A percentile compares a stretch with the other conserved stretches of the same genome.
Conservation (phyloP, 192 early-diverging fungal species). For the Entomortierella chlamydospora region DNA sequence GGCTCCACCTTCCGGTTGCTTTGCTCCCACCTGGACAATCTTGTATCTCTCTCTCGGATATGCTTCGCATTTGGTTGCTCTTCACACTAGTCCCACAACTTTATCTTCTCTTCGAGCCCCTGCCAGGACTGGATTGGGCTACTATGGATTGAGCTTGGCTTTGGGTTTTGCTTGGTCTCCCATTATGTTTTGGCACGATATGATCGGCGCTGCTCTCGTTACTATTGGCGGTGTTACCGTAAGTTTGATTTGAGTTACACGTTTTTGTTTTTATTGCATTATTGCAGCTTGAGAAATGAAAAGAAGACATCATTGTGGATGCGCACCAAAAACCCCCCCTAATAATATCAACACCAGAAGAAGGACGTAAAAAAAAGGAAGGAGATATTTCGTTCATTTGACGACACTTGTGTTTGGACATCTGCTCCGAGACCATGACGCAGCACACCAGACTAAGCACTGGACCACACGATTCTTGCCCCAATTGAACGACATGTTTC, state of each 20-base stretch:
- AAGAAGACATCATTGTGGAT: no score
- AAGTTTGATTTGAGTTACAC: background rate
- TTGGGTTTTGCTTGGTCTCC: constrained; percentile 46
- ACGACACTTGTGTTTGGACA: background rate
- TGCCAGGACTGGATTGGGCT: constrained; percentile 37
- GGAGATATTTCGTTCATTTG: background rate
- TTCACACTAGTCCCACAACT: constrained; percentile 42
- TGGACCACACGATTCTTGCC: background rate
- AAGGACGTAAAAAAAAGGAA: background rate
- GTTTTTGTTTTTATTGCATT: no score
- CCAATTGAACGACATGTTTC: background rate
- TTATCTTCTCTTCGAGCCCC: constrained; percentile 24
- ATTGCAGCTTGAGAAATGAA: no score
- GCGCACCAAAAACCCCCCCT: no score
- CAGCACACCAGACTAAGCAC: background rate
- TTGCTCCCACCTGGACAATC: constrained; percentile 33
- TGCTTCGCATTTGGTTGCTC: constrained; percentile 48
- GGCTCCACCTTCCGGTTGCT: constrained; percentile 29
- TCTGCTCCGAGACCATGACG: background rate
- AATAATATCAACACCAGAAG: no score
- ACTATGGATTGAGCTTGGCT: constrained; percentile 35
- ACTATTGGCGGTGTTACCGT: constrained; percentile 35
- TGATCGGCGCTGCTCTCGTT: constrained; percentile 39
- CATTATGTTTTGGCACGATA: constrained; percentile 39
- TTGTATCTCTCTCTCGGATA: constrained; percentile 48